These are phyloP conservation scores for Mycena sp. DNA, from an alignment of 1,284 basidiomycete species.

Conservation along the genomic window DNA sequence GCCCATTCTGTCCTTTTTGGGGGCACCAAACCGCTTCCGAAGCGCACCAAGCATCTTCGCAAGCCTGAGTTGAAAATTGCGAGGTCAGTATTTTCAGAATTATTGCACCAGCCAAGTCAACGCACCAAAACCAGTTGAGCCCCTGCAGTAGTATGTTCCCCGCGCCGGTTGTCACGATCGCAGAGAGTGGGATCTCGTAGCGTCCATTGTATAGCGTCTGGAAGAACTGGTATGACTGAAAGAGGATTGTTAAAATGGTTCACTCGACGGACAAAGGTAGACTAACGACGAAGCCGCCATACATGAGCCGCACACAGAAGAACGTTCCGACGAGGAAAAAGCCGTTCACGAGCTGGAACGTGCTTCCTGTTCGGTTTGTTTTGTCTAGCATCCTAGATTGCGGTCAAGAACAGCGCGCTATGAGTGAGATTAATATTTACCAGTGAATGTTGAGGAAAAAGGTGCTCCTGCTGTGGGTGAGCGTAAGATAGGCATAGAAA, in stretches of 20 bases:
- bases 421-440: conserved; percentile 44
- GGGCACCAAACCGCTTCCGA: conserved; percentile 31
- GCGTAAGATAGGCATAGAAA: no score
- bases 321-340: conserved; percentile 68
- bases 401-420: conserved; percentile 5
- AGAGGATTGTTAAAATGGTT: neutral
- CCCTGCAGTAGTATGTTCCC: conserved; percentile 71
- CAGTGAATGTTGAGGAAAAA: conserved; percentile 83
- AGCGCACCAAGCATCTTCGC: conserved; percentile 71
- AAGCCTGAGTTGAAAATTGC: conserved; percentile 60
- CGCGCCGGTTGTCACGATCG: conserved; percentile 57
- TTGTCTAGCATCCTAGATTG: conserved; percentile 76
- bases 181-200: conserved; percentile 55
- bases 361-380: conserved; percentile 72
- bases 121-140: conserved; percentile 79
- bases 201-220: conserved; percentile 59
- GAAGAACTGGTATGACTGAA: conserved; percentile 73
- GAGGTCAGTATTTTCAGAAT: no score
- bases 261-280: neutral
- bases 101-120: no score
- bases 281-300: conserved; percentile 70
- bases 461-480: conserved; percentile 77
- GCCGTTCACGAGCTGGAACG: conserved; percentile 73
- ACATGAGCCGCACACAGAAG: conserved; percentile 69
- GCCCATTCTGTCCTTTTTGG: neutral